Base-by-base conservation (phyloP, 129 eudicot species). In the Flaveria bidentis region DNA sequence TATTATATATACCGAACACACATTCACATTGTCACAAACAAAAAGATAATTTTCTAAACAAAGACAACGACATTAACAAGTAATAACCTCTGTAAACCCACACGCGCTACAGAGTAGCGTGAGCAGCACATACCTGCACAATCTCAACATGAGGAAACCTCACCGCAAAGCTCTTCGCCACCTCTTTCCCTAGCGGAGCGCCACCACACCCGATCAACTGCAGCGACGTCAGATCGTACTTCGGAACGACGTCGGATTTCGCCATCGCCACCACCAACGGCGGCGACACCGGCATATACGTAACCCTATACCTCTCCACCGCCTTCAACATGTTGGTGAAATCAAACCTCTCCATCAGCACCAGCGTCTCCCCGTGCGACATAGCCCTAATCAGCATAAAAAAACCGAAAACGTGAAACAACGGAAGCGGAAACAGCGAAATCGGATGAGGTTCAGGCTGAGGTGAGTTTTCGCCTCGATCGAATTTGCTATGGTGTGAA, bases 371-470 rank as follows among this genome's bases (percentile, higher is more conserved):
- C 25, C 97, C 96, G 30, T 87, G 0, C 33, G 90, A 67, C 10
- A 81, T 81, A 36, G 90, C 86, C 84, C 96, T 86, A 1, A 94
- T 80, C 72, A 94, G 69, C 92, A 91, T 82, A 51, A 83, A 91
- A 17, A 94, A 91, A 2, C 99, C 99, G 47, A 89, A 91, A 1
- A 94, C 97, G 73, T 94, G 99, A 82, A 94, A 94, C 74, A 94
- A 45, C 2, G 99, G 99, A 60, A 94, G n/a, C 26, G 91, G 80
- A 64, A 91, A 85, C 14, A 94, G 57, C 44, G 92, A 78, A 23
- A 93, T 87, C 5, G 89, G 83, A 1, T 72, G 87, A 2, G 67
- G 15, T 6, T 20, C 3, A 45, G 76, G 71, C 3, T n/a, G 5
- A 57, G 76, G 5, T 0, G 25, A 71, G 5, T 55, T 44, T 45